phyloP scores from a whole-genome alignment of 2,329 filamentous ascomycete species.

The Nigrospora sphaerica region DNA sequence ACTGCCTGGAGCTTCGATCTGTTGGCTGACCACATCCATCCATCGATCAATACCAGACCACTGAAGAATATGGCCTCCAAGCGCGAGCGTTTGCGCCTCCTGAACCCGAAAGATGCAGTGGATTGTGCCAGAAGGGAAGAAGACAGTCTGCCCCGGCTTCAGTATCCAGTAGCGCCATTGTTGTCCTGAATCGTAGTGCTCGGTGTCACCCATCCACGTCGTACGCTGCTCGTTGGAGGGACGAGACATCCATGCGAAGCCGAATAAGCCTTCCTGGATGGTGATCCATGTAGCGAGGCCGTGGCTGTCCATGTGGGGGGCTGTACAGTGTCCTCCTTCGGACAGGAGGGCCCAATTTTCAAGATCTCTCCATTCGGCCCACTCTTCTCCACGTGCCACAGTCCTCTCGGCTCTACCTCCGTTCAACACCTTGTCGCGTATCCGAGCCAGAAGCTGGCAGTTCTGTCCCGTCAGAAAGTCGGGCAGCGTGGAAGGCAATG shows the following conservation, averaged over 20 bases:
- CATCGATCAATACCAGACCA: slow-evolving; percentile 23
- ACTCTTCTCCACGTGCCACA: no score
- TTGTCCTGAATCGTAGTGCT: slow-evolving; percentile 14
- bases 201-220: slow-evolving; percentile 13
- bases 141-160: no score
- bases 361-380: no score
- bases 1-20: slow-evolving; percentile 18
- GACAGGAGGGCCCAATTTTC: no score
- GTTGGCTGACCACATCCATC: slow-evolving; percentile 18
- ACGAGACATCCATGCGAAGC: slow-evolving; percentile 22
- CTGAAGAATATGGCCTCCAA: slow-evolving; percentile 25
- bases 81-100: slow-evolving; percentile 19
- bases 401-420: background rate
- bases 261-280: slow-evolving; percentile 16
- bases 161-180: no score
- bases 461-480: slow-evolving; percentile 2
- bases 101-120: no score
- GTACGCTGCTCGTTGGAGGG: slow-evolving; percentile 15
- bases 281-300: slow-evolving; percentile 27
- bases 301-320: no score
- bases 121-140: no score
- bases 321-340: no score
- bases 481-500: slow-evolving; percentile 1
- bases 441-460: slow-evolving; percentile 2
- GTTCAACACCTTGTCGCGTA: background rate